A percentile compares a stretch with the other conserved stretches of the same genome.
Evolutionary conservation across 495 filamentous ascomycete species (phyloP).

Genomic region (Annulohypoxylon maeteangense): DNA sequence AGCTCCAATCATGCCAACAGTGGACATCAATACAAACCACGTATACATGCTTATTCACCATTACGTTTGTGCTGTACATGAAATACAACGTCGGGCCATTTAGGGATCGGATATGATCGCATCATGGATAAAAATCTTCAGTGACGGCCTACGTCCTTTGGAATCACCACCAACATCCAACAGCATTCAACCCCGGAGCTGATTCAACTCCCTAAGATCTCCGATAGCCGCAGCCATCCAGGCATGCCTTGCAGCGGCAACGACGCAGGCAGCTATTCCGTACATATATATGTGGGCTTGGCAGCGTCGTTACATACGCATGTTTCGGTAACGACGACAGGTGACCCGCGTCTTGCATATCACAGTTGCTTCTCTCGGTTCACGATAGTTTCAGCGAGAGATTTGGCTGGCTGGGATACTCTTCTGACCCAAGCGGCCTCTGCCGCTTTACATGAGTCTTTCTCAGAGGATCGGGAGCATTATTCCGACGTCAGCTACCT

Average conservation of each 20-base stretch:
- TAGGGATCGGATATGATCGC: slow-evolving; percentile 27
- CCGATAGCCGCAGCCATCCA: slow-evolving; percentile 38
- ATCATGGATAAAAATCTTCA: slow-evolving; percentile 14
- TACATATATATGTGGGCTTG: slow-evolving; percentile 35
- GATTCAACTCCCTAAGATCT: slow-evolving; percentile 30
- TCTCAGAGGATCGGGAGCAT: slow-evolving; percentile 2
- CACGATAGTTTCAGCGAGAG: slow-evolving; percentile 13
- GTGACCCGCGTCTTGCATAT: slow-evolving; percentile 32
- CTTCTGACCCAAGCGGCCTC: not conserved
- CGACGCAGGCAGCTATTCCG: slow-evolving; percentile 27
- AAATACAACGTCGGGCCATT: slow-evolving; percentile 31
- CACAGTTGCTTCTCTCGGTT: slow-evolving; percentile 23
- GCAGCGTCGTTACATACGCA: slow-evolving; percentile 27
- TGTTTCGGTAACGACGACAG: slow-evolving; percentile 39
- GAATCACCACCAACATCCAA: slow-evolving; percentile 21
- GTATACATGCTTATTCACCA: slow-evolving; percentile 12
- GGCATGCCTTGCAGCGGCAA: slow-evolving; percentile 29
- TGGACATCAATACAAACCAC: slow-evolving; percentile 15
- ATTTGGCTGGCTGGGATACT: not conserved
- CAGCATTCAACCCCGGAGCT: slow-evolving; percentile 18
- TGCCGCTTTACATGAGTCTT: slow-evolving; percentile 4
- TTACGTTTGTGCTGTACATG: slow-evolving; percentile 32
- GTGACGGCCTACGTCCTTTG: slow-evolving; percentile 11
- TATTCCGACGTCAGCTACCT: slow-evolving; percentile 22
- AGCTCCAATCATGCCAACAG: slow-evolving; percentile 31